phyloP scores from a whole-genome alignment of 75 land plant genomes.

The Pinus taeda region DNA sequence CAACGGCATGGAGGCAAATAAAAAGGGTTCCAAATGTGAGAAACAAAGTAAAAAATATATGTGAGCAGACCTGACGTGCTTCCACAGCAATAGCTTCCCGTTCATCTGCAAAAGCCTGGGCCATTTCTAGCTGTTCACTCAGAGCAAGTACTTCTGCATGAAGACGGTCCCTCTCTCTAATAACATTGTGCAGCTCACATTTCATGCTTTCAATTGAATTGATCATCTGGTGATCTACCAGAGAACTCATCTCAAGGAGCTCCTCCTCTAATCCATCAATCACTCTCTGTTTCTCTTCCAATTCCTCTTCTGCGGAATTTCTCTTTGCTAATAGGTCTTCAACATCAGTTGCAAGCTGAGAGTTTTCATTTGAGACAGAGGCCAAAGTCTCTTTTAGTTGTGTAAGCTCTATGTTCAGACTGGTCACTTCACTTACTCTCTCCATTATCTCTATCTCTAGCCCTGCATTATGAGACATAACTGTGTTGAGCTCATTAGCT shows the following conservation, averaged over 20 bases:
- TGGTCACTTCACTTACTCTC: conserved; percentile 18
- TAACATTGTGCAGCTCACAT: conserved; percentile 35
- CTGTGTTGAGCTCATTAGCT: conserved; percentile 26
- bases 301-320: conserved; percentile 43
- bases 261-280: conserved; percentile 59
- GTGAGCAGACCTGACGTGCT: conserved; percentile 64
- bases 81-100: conserved; percentile 77
- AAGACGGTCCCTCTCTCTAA: conserved; percentile 57
- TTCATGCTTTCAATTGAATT: conserved; percentile 35
- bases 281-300: conserved; percentile 34
- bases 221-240: conserved; percentile 46
- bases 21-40: not conserved
- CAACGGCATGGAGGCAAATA: not conserved
- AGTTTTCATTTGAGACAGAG: conserved; percentile 36
- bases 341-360: conserved; percentile 32
- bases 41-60: not conserved
- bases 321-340: conserved; percentile 29
- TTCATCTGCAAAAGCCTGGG: conserved; percentile 68
- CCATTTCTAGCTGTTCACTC: conserved; percentile 76
- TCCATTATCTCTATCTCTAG: conserved; percentile 47
- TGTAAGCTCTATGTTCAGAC: conserved; percentile 24
- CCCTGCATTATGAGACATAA: conserved; percentile 14
- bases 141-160: conserved; percentile 40
- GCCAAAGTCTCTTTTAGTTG: conserved; percentile 11
- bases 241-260: conserved; percentile 31